Evolutionary conservation across 2,329 filamentous ascomycete genomes (phyloP), one percentile per base, ranked within the genome.

Genomic region (Didymella pomorum): DNA sequence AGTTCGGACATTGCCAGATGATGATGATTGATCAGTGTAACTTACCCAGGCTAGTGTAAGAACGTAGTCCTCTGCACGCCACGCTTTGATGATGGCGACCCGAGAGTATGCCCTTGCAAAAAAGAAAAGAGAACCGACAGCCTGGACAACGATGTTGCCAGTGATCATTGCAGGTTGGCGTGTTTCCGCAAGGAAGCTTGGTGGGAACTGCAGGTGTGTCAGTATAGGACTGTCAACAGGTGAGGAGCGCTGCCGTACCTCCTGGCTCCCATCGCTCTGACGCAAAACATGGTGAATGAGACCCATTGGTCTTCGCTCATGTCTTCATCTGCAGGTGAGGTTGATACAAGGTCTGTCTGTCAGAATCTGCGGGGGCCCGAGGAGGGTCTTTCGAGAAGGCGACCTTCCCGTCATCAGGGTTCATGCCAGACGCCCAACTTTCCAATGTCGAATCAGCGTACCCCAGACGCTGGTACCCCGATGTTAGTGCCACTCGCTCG

Each of bases 41-140:
- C 64, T 44, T 45, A 69, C 67, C 68, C 68, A 70, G 31, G 62
- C 63, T 11, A 43, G 25, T 3, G 48, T 44, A 10, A 70, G 62
- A 16, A 66, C 16, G 39, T 54, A 60, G 42, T 70, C 68, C 42
- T 70, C 67, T 26, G 42, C 11, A 39, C 62, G 64, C 63, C 63
- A 68, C 2, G 55, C 44, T 42, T 63, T 66, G 31, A 44, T 65
- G 12, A 69, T 48, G 11, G 45, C 42, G 2, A 60, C 44, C 16
- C 67, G 63, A 25, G 67, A 69, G 43, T 65, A 69, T n/a, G 47
- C 58, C 43, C 67, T 58, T n/a, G 62, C 46, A 31, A 65, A 48
- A 28, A 68, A 65, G 46, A 69, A 52, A 2, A 68, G 29, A 9
- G 59, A 64, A 21, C 67, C 65, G 3, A 68, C 6, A 11, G 49